Evolutionary conservation across 805 yeast species (phyloP).

Genomic region (Helenozyma rhizophorensis): DNA sequence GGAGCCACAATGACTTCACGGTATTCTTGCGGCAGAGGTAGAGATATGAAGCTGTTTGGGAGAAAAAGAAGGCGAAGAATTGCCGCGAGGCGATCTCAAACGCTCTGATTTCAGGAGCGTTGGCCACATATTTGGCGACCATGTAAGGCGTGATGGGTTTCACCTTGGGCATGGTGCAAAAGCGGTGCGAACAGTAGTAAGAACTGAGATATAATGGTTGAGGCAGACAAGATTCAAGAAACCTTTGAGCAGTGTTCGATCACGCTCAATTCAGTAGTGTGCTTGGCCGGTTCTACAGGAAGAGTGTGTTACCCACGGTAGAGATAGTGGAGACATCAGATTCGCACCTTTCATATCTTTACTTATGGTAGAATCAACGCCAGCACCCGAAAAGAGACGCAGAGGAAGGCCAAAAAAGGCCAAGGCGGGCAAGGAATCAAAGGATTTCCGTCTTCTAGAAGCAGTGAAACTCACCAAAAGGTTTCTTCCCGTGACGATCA

Average conservation of each 20-base stretch:
- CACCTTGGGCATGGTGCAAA: constrained; percentile 9
- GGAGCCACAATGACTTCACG: constrained; percentile 9
- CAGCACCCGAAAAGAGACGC: neutral
- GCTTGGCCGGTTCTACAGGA: no score
- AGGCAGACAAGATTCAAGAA: constrained; percentile 1
- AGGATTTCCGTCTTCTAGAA: constrained; percentile 25
- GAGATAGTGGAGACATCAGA: no score
- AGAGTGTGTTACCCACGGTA: no score
- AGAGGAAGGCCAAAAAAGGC: constrained; percentile 3
- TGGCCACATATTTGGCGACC: constrained; percentile 6
- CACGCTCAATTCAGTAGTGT: no score
- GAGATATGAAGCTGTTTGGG: neutral
- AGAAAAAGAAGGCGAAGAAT: neutral
- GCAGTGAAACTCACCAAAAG: constrained; percentile 29
- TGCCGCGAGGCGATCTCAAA: neutral
- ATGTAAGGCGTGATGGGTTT: constrained; percentile 12
- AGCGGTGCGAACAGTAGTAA: neutral
- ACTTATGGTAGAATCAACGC: no score
- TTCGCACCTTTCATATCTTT: no score
- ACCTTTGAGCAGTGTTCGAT: no score
- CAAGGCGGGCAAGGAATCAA: constrained; percentile 6
- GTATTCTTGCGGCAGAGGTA: constrained; percentile 4
- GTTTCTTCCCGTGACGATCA: constrained; percentile 33
- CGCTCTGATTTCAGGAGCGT: constrained; percentile 10
- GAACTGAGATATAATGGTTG: neutral